These are phyloP conservation scores for Thuja plicata DNA, from an alignment of 83 land plant species.

Conservation along the genomic window DNA sequence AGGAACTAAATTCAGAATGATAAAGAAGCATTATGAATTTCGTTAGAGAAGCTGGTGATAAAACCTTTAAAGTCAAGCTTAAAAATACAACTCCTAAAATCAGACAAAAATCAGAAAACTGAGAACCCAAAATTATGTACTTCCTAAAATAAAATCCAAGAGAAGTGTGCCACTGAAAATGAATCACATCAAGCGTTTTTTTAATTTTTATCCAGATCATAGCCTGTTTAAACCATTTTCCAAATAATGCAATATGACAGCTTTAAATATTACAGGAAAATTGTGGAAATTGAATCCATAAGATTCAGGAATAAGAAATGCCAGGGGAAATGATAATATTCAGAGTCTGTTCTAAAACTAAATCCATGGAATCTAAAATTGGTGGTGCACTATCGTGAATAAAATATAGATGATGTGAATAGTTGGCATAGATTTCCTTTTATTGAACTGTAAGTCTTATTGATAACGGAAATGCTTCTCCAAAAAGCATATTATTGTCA, in stretches of 20 bases:
- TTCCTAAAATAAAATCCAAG: background rate
- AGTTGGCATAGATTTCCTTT: background rate
- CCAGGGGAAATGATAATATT: background rate
- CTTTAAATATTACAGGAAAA: background rate
- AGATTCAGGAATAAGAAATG: background rate
- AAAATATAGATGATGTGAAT: background rate
- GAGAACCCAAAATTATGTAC: background rate
- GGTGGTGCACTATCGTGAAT: background rate
- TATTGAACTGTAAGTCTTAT: background rate
- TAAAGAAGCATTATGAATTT: background rate
- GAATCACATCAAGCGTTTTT: background rate
- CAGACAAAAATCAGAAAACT: background rate
- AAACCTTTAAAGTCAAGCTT: background rate
- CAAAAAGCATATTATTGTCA: background rate
- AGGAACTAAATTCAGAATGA: background rate
- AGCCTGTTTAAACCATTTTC: background rate
- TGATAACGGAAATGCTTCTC: background rate
- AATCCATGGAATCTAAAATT: background rate
- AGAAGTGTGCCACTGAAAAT: background rate
- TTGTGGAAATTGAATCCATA: background rate
- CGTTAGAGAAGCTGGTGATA: background rate
- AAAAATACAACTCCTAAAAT: background rate
- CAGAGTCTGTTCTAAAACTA: background rate
- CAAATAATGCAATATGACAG: background rate
- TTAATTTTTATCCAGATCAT: background rate